Evolutionary conservation across 228 moss, liverwort and hornwort genomes (phyloP), one percentile per base, ranked within the genome.

Genomic region (Sphagnum magellanicum): DNA sequence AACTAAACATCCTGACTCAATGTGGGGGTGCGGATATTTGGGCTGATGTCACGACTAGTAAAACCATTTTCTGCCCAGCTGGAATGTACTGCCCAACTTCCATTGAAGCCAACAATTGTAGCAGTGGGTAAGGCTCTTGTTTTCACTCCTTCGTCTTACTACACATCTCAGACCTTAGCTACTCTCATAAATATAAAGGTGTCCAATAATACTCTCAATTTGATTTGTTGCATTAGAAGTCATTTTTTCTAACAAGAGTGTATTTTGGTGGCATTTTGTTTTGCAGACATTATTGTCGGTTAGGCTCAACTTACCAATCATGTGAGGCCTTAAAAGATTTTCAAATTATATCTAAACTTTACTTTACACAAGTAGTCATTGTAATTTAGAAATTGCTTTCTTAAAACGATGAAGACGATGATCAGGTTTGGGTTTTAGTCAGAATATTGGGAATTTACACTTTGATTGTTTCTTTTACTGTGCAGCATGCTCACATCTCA

Each of bases 21-120:
- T 86, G 85, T 63, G 85, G 85, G 6, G 81, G 81, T 63, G 85
- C 85, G 10, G 79, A 86, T 66, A 52, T 71, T 51, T 86, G 85
- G 85, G 48, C 71, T 60, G 59, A 48, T 47, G 71, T 63, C 48
- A 15, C 15, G 0, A n/a, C 63, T 6, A 11, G 79, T 17, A 4
- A 10, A 6, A 74, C 69, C 10, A 67, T 76, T 4, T 81, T 81
- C 64, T 81, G 85, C 68, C 63, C 63, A 59, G 75, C 69, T 13
- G 64, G 73, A 9, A 49, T 50, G 14, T 77, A 72, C 57, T 86
- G 85, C 69, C 85, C 81, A 15, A 57, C 76, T 32, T 53, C 85
- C 5, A 49, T 63, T 4, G 60, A 74, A 11, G 51, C 69, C 47
- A n/a, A 50, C 0, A 3, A 8, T 5, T 86, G 85, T 65, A 32